Base-by-base conservation (phyloP, 1,284 basidiomycete genomes). In the Cutaneotrichosporon sp. region DNA sequence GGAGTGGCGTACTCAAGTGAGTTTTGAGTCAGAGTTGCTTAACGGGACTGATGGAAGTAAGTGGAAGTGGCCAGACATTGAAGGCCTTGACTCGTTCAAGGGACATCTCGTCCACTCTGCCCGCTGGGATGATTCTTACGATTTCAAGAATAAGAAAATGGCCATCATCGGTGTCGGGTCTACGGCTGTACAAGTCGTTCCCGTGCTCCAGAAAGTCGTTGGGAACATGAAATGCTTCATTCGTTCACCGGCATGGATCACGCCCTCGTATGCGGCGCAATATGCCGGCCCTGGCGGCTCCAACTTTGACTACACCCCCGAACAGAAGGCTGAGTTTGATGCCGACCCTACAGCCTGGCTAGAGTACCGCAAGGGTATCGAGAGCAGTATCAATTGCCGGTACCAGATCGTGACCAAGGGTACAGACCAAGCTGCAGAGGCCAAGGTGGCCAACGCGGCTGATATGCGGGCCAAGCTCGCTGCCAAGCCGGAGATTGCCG, bases 51-150 rank as follows among this genome's bases (percentile, higher is more conserved):
- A 53, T 30, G 18, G 16, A 4, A 62, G 60, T 60, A 67, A 63
- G 11, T 73, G 72, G 64, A 68, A 70, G 51, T 76, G 74, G 76
- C 64, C 64, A 6, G 53, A 34, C 22, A 55, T 61, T 32, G 50
- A 32, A 16, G 60, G 72, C n/a, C 42, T 69, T 16, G 58, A 71
- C 51, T 51, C 47, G 4, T 75, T 67, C 69, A 70, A 70, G 59
- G 73, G 73, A 10, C 58, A 46, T 36, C 58, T 75, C 16, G 65
- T 69, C 51, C 73, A 75, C 60, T 71, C 72, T 4, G 73, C 69
- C 9, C 57, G 65, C n/a, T 73, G 71, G 71, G 50, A 61, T 5
- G 31, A 40, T 4, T 47, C 55, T 4, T 34, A 40, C 5, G 9
- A 58, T 10, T 60, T 61, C 8, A 58, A 59, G 38, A 70, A 62